These are phyloP conservation scores for Hygrocybe coccinea DNA, from an alignment of 768 basidiomycete genomes.

Conservation along the genomic window DNA sequence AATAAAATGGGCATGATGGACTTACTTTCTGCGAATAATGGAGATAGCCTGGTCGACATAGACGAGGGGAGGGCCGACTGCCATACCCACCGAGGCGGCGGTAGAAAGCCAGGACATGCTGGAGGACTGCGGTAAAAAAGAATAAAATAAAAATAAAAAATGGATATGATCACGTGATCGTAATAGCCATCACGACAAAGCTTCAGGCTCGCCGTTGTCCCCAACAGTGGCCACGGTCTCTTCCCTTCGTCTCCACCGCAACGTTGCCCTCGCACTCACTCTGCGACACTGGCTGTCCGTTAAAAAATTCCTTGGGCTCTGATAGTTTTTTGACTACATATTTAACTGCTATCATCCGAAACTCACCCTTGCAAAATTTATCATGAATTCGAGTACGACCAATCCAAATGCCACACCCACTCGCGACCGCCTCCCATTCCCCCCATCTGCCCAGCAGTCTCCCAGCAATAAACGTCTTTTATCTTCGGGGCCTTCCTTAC, in stretches of 20 bases:
- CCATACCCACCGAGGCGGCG: slow-evolving; percentile 73
- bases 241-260: too few relatives aligned
- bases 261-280: too few relatives aligned
- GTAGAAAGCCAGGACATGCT: slow-evolving; percentile 57
- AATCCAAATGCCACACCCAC: background rate
- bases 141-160: too few relatives aligned
- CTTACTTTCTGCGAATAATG: slow-evolving; percentile 72
- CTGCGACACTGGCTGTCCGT: too few relatives aligned
- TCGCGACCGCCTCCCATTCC: slow-evolving; percentile 3
- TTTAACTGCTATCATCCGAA: background rate
- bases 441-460: background rate
- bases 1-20: slow-evolving; percentile 8
- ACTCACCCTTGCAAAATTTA: background rate
- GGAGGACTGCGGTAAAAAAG: background rate
- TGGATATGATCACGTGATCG: background rate
- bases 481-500: slow-evolving; percentile 10
- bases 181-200: background rate
- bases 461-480: background rate
- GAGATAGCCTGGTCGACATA: slow-evolving; percentile 80
- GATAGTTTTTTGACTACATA: too few relatives aligned
- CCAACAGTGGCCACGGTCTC: too few relatives aligned
- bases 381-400: slow-evolving; percentile 1
- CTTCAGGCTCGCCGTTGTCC: too few relatives aligned
- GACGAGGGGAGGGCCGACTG: slow-evolving; percentile 76
- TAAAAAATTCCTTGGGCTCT: too few relatives aligned